Base-by-base conservation (phyloP, 257 asterid genomes). In the Echites panduratus region DNA sequence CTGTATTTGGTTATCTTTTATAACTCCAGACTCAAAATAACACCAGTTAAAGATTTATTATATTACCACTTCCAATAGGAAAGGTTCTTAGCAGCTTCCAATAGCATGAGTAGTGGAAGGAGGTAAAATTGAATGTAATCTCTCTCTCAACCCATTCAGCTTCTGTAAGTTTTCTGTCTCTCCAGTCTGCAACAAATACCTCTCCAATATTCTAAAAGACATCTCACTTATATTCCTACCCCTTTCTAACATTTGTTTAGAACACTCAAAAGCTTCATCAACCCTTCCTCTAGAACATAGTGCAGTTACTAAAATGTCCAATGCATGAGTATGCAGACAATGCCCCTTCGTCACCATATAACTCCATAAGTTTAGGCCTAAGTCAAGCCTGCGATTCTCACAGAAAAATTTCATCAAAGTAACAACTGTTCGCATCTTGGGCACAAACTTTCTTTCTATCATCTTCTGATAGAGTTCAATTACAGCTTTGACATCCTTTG, bases 391-490 rank as follows among this genome's bases (percentile, higher is more conserved):
- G 6, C 75, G 72, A 72, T 82, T 90, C 82, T 80, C 85, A 66
- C 97, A 89, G 83, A 93, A 91, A 70, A 80, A 85, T 79, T 91
- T 93, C 87, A 88, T 93, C 79, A 93, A 75, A 86, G 84, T 82
- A 69, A 91, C 96, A 53, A 80, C 89, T 5, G 96, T 91, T 44
- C 88, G 79, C 10, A 87, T 75, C 84, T 84, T 85, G 2, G 97
- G 98, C 78, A 85, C 87, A 69, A 89, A 88, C 8, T 86, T 82
- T 65, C 73, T 83, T 73, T 76, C 72, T 35, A 79, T 72, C 98
- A 93, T 93, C 81, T 82, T 85, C 49, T 24, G 43, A 68, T 84
- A 91, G 66, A 90, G 91, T 69, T 73, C 76, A 68, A 74, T 58
- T 57, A 88, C 96, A 73, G 87, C 90, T 76, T 79, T 82, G 40